Evolutionary conservation across 1,284 basidiomycete species (phyloP).

Genomic region (Pholiota adiposa): DNA sequence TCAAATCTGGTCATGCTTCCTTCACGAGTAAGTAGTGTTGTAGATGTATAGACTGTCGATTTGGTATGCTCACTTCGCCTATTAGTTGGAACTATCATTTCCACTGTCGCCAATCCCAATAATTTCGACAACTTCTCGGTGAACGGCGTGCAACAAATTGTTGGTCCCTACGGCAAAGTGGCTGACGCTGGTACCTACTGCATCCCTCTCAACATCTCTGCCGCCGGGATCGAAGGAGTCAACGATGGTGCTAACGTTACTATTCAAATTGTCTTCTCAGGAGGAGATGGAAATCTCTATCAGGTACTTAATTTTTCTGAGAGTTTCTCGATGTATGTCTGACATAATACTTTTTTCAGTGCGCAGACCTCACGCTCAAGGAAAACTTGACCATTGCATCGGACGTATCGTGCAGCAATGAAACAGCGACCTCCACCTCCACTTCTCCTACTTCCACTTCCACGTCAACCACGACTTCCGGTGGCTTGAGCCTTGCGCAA

Average conservation of each 20-base stretch:
- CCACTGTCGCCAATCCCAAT: constrained; percentile 50
- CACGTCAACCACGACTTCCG: constrained; percentile 9
- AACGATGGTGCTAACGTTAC: constrained; percentile 52
- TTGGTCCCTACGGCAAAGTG: constrained; percentile 46
- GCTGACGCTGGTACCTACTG: constrained; percentile 52
- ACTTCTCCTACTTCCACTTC: constrained; percentile 1
- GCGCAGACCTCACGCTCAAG: constrained; percentile 56
- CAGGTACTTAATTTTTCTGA: constrained; percentile 43
- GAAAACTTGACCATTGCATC: constrained; percentile 41
- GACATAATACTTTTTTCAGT: constrained; percentile 32
- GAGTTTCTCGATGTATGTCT: background rate
- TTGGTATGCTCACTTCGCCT: background rate
- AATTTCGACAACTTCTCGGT: constrained; percentile 57
- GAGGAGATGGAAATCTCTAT: constrained; percentile 58
- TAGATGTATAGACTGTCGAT: no score
- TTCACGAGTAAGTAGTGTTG: constrained; percentile 47
- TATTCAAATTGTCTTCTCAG: constrained; percentile 47
- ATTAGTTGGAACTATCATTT: constrained; percentile 46
- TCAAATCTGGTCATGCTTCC: constrained; percentile 43
- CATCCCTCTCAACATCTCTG: constrained; percentile 53
- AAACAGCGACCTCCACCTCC: constrained; percentile 23
- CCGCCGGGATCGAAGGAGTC: constrained; percentile 48
- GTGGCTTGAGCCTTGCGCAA: constrained; percentile 16
- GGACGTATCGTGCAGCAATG: constrained; percentile 47
- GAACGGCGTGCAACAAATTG: constrained; percentile 39